These are phyloP conservation scores for Colletotrichum sp. DNA, from an alignment of 2,329 filamentous ascomycete genomes.

Conservation along the genomic window DNA sequence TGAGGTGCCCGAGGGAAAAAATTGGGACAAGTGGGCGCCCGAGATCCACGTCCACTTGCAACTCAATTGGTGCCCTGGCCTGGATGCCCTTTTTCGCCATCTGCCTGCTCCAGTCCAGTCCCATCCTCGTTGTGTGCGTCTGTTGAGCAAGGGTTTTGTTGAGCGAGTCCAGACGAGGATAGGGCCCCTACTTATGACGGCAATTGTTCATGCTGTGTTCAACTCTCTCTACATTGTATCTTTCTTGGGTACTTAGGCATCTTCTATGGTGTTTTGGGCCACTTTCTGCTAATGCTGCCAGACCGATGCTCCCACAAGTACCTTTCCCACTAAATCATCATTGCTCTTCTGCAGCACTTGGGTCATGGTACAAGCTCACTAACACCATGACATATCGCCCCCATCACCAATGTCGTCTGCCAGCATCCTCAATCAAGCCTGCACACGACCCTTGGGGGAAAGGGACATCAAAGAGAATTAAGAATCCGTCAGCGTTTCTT, in stretches of 20 bases:
- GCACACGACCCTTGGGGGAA: background rate
- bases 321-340: background rate
- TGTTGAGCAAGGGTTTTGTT: background rate
- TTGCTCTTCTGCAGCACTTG: fast-evolving
- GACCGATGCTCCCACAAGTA: background rate
- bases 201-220: background rate
- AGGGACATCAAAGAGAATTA: background rate
- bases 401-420: background rate
- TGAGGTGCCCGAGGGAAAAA: background rate
- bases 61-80: background rate
- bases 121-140: background rate
- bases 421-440: background rate
- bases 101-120: background rate
- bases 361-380: background rate
- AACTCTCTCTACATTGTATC: too few relatives aligned
- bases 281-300: background rate
- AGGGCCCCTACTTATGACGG: background rate
- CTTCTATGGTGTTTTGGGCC: background rate
- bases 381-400: background rate
- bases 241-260: too few relatives aligned
- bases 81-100: background rate
- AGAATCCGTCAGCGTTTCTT: background rate
- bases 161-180: background rate
- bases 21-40: background rate
- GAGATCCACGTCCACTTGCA: background rate